These are phyloP conservation scores for Fusarium musae DNA, from an alignment of 2,329 filamentous ascomycete species.

Conservation along the genomic window DNA sequence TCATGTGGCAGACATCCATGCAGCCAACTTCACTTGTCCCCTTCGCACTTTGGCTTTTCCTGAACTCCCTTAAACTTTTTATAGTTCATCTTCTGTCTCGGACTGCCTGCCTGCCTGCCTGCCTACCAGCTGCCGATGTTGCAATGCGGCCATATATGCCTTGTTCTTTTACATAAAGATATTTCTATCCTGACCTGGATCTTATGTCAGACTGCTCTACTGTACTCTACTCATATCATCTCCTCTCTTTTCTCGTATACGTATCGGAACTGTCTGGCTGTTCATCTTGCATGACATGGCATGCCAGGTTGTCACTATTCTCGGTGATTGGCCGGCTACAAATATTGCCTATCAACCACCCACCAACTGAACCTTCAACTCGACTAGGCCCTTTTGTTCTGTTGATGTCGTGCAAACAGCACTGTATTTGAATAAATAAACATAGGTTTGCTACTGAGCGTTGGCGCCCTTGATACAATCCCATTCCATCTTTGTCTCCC, in stretches of 20 bases:
- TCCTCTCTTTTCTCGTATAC: too few relatives aligned
- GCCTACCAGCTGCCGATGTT: neutral
- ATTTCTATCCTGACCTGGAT: neutral
- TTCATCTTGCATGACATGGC: too few relatives aligned
- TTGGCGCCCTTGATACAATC: neutral
- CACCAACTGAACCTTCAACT: too few relatives aligned
- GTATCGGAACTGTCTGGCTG: too few relatives aligned
- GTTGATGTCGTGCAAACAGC: too few relatives aligned
- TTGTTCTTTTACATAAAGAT: neutral
- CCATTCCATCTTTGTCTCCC: neutral
- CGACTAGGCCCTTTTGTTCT: too few relatives aligned
- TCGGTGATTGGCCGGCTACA: too few relatives aligned
- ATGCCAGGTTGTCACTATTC: too few relatives aligned
- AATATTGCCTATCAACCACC: too few relatives aligned
- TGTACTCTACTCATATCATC: too few relatives aligned
- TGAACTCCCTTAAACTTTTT: neutral
- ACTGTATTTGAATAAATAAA: too few relatives aligned
- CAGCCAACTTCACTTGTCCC: neutral
- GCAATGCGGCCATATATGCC: neutral
- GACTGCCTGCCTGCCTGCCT: neutral
- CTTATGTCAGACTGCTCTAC: neutral
- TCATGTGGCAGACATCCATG: neutral
- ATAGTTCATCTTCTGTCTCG: neutral
- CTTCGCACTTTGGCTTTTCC: constrained; percentile 8
- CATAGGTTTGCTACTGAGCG: too few relatives aligned